Conservation (phyloP, 495 filamentous ascomycete genomes). For the Xylaria longipes region DNA sequence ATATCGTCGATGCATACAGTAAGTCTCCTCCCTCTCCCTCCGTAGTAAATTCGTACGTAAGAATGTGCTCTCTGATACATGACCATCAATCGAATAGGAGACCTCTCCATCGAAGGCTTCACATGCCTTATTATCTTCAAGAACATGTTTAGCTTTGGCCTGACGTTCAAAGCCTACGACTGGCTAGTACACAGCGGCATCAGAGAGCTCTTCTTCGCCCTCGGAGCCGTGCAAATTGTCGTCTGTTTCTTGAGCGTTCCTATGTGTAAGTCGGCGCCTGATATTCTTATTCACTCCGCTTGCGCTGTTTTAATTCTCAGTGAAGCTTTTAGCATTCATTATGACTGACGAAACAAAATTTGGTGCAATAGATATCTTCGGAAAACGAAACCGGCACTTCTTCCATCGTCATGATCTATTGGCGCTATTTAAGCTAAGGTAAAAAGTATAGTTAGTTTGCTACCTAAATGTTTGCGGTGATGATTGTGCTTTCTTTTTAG, state of each 20-base stretch:
- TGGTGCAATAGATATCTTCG: constrained; percentile 69
- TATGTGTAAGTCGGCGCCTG: constrained; percentile 62
- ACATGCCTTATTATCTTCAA: constrained; percentile 90
- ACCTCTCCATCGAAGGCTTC: constrained; percentile 88
- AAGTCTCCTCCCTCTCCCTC: constrained; percentile 39
- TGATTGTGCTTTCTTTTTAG: background rate
- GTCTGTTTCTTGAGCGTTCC: constrained; percentile 76
- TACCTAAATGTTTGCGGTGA: background rate
- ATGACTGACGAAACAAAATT: background rate
- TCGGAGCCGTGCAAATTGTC: constrained; percentile 77
- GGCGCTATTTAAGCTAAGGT: constrained; percentile 50
- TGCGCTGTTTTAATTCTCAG: background rate
- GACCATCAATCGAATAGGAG: constrained; percentile 54
- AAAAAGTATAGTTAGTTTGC: background rate
- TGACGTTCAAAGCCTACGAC: constrained; percentile 81
- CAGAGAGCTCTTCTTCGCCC: constrained; percentile 65
- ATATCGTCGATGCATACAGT: constrained; percentile 94
- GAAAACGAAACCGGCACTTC: constrained; percentile 77
- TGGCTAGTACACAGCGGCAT: constrained; percentile 72
- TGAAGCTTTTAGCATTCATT: background rate
- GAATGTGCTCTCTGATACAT: background rate
- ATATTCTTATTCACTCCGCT: background rate
- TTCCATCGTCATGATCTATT: constrained; percentile 76
- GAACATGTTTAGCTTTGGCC: constrained; percentile 86
- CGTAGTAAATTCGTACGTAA: background rate